Percentiles rank a stretch among this genome's conserved stretches.
phyloP scores from a whole-genome alignment of 306 rosid species.

The Rosa multiflora region DNA sequence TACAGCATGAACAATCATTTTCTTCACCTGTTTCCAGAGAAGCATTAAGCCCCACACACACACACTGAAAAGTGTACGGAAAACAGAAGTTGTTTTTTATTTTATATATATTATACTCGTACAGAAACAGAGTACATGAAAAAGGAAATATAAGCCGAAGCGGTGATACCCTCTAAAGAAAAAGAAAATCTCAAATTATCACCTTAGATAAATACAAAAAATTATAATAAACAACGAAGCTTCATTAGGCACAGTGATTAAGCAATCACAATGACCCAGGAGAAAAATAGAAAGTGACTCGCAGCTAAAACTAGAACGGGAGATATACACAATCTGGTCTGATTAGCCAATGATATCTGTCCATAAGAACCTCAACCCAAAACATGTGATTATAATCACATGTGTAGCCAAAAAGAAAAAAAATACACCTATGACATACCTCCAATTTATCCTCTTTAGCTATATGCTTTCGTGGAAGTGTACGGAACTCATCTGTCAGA shows the following conservation, averaged over 20 bases:
- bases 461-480: constrained; percentile 62
- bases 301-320: background rate
- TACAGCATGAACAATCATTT: constrained; percentile 59
- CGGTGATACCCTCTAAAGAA: no score
- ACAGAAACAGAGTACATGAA: no score
- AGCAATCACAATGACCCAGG: background rate
- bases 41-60: constrained; percentile 7
- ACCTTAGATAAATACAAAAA: no score
- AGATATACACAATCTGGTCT: no score
- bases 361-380: background rate
- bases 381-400: background rate
- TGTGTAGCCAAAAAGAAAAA: background rate
- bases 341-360: no score
- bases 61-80: no score
- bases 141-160: no score
- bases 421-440: constrained; percentile 32
- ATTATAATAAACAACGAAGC: background rate
- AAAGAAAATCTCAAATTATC: no score
- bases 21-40: constrained; percentile 57
- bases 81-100: no score
- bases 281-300: background rate
- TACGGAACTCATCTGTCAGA: constrained; percentile 70
- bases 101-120: no score
- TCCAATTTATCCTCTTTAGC: constrained; percentile 76
- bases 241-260: background rate